A percentile compares a stretch with the other conserved stretches of the same genome.
phyloP scores from a whole-genome alignment of 805 yeast genomes.

The Spathaspora passalidarum region DNA sequence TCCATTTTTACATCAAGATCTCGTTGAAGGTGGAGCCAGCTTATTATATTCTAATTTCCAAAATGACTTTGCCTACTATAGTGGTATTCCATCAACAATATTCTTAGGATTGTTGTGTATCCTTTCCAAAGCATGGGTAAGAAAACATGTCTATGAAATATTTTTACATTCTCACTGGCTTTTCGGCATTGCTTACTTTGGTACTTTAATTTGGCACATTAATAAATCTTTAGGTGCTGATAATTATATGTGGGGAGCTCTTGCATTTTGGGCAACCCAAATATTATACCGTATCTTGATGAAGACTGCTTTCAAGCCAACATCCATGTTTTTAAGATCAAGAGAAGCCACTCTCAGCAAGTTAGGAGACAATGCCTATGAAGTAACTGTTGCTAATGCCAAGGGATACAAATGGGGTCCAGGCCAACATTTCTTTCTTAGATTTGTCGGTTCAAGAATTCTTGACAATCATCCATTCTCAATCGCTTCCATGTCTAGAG shows the following conservation, averaged over 20 bases:
- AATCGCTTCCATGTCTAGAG: constrained; percentile 30
- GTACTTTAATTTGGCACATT: constrained; percentile 45
- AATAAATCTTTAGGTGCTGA: constrained; percentile 30
- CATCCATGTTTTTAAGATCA: constrained; percentile 35
- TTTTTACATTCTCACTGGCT: constrained; percentile 56
- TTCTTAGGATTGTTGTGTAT: constrained; percentile 43
- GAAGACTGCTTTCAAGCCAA: constrained; percentile 47
- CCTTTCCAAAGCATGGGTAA: constrained; percentile 37
- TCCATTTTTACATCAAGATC: constrained; percentile 46
- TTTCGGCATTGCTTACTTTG: constrained; percentile 46
- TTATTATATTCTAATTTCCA: constrained; percentile 14
- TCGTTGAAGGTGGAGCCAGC: constrained; percentile 47
- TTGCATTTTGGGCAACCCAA: constrained; percentile 52
- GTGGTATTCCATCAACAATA: constrained; percentile 51
- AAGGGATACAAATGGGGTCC: constrained; percentile 44
- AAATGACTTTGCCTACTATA: constrained; percentile 19
- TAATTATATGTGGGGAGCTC: constrained; percentile 47
- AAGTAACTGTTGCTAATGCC: constrained; percentile 33
- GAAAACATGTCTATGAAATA: constrained; percentile 43
- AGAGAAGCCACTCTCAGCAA: constrained; percentile 30
- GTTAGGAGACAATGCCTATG: constrained; percentile 23
- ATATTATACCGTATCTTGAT: constrained; percentile 43
- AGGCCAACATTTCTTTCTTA: constrained; percentile 54
- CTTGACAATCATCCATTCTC: constrained; percentile 60
- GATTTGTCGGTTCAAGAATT: constrained; percentile 43